phyloP scores from a whole-genome alignment of 2,329 filamentous ascomycete genomes.

The Monilinia laxa region DNA sequence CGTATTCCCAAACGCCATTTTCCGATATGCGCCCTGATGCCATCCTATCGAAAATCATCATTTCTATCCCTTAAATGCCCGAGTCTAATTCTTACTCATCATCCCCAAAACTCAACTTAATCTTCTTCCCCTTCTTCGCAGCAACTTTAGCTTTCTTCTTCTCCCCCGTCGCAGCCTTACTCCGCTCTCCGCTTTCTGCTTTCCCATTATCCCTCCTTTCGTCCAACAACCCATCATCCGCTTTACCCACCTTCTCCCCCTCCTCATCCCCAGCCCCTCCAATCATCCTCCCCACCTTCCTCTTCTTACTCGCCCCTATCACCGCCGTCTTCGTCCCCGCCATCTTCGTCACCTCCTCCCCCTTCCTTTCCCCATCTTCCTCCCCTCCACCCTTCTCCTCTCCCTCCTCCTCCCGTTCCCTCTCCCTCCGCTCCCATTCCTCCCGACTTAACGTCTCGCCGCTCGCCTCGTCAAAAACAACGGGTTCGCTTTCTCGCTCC shows the following conservation, averaged over 20 bases:
- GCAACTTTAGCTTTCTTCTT: conserved; percentile 36
- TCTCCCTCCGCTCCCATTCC: conserved; percentile 41
- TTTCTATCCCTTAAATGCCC: background rate
- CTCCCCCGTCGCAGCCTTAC: conserved; percentile 15
- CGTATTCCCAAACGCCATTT: conserved; percentile 1
- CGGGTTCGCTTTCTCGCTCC: conserved; percentile 73
- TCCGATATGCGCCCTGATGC: background rate
- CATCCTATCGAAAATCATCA: background rate
- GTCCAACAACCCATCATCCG: background rate
- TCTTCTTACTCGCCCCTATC: conserved; percentile 52
- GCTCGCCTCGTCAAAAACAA: conserved; percentile 71
- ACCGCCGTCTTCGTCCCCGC: conserved; percentile 45
- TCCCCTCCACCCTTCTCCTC: conserved; percentile 4
- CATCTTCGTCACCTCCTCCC: conserved; percentile 44
- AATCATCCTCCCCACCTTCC: conserved; percentile 54
- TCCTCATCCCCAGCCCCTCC: conserved; percentile 40
- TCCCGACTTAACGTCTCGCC: conserved; percentile 52
- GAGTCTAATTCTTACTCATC: conserved; percentile 46
- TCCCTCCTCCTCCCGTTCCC: conserved; percentile 36
- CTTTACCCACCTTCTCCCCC: conserved; percentile 6
- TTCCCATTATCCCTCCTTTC: background rate
- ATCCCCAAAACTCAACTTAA: conserved; percentile 67
- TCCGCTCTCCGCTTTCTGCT: background rate
- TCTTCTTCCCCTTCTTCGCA: conserved; percentile 52
- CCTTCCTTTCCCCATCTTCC: conserved; percentile 20